Conservation (phyloP, 441 rosid genomes). For the Kokia cookei region DNA sequence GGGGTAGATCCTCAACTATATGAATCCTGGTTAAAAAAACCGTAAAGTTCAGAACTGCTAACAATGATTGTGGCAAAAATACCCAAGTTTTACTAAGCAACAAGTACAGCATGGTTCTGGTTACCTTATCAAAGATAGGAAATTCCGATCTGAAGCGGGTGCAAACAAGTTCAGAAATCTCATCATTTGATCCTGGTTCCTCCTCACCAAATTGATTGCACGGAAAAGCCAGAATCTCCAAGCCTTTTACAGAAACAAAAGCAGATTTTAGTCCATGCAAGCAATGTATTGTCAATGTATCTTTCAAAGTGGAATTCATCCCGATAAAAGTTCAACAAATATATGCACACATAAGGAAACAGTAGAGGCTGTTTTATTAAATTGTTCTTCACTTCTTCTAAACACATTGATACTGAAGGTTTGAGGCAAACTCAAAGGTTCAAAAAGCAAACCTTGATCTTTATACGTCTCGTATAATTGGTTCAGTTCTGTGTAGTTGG, state of each 20-base stretch:
- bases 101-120: background rate
- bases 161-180: constrained; percentile 72
- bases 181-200: constrained; percentile 75
- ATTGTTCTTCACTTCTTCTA: background rate
- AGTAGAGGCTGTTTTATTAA: background rate
- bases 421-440: background rate
- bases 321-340: background rate
- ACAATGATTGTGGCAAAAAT: background rate
- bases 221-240: constrained; percentile 86
- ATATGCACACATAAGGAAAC: background rate
- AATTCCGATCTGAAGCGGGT: constrained; percentile 78
- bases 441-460: constrained; percentile 51
- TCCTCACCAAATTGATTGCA: constrained; percentile 91
- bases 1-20: background rate
- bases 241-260: constrained; percentile 34
- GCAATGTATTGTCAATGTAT: background rate
- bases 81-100: background rate
- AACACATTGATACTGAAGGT: background rate
- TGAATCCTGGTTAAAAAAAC: background rate
- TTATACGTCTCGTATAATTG: constrained; percentile 65
- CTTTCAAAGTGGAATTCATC: background rate
- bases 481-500: constrained; percentile 75
- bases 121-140: constrained; percentile 78
- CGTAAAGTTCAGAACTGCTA: background rate
- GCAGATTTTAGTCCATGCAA: constrained; percentile 17